Conservation (phyloP, 192 early-diverging fungal genomes). For the Podila horticola region DNA sequence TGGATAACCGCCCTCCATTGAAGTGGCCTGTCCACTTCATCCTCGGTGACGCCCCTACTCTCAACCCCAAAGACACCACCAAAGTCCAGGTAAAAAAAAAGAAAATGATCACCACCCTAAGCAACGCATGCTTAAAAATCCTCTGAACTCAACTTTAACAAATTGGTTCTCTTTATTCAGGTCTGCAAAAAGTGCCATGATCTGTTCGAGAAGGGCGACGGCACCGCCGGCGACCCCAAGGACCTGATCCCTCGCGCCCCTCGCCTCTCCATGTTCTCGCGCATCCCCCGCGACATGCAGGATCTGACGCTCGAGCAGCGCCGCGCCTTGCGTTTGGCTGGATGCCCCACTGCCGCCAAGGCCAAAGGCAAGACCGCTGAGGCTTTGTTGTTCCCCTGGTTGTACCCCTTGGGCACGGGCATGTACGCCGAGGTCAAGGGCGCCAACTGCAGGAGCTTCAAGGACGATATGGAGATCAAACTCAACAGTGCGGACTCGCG, state of each 20-base stretch:
- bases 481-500: slow-evolving; percentile 43
- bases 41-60: slow-evolving; percentile 31
- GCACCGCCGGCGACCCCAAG: slow-evolving; percentile 32
- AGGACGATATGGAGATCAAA: slow-evolving; percentile 49
- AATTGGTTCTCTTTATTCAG: not conserved
- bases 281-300: slow-evolving; percentile 36
- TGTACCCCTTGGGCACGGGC: slow-evolving; percentile 30
- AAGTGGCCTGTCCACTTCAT: slow-evolving; percentile 46
- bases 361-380: slow-evolving; percentile 44
- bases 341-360: slow-evolving; percentile 39
- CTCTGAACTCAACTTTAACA: not conserved
- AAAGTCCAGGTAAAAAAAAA: slow-evolving; percentile 31
- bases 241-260: slow-evolving; percentile 37
- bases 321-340: slow-evolving; percentile 24
- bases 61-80: slow-evolving; percentile 39
- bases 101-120: not conserved
- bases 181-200: slow-evolving; percentile 41
- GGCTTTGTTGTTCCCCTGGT: slow-evolving; percentile 40
- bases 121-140: not conserved
- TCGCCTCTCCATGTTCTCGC: slow-evolving; percentile 43
- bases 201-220: slow-evolving; percentile 33
- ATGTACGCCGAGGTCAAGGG: slow-evolving; percentile 47
- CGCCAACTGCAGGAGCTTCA: slow-evolving; percentile 30
- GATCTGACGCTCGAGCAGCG: slow-evolving; percentile 24
- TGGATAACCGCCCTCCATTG: slow-evolving; percentile 44